Evolutionary conservation across 345 rosid genomes (phyloP).

Genomic region (Murraya koenigii): DNA sequence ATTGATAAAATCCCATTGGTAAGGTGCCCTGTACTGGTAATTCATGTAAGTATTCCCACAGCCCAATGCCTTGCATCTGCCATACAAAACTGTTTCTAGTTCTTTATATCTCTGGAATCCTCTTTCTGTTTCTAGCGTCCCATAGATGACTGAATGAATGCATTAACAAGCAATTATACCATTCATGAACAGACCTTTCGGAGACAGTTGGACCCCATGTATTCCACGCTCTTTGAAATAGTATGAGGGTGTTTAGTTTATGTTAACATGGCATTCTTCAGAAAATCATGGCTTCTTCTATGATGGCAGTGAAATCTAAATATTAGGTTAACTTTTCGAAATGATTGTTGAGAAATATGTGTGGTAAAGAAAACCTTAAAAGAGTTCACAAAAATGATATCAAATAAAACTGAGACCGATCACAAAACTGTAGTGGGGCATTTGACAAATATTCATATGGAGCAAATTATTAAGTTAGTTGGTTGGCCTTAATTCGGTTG

Average conservation of each 20-base stretch:
- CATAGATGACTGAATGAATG: neutral
- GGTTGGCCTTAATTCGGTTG: neutral
- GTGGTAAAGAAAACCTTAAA: neutral
- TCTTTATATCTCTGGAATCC: neutral
- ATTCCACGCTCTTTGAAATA: neutral
- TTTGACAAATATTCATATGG: neutral
- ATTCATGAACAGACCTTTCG: neutral
- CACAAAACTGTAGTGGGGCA: neutral
- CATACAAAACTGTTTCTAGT: neutral
- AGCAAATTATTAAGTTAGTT: neutral
- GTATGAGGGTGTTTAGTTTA: neutral
- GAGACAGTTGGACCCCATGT: neutral
- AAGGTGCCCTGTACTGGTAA: conserved; percentile 85
- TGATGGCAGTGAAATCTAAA: neutral
- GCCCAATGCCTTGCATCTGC: conserved; percentile 8
- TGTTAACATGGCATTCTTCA: neutral
- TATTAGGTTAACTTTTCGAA: neutral
- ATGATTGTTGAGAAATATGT: neutral
- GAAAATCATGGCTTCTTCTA: neutral
- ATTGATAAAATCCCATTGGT: conserved; percentile 84
- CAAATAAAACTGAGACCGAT: neutral
- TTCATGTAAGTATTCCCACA: conserved; percentile 73
- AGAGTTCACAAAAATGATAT: neutral
- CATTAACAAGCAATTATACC: neutral
- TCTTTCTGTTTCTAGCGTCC: neutral